These are phyloP conservation scores for Globisporangium canariense DNA, from an alignment of 352 stramenopile species.

Conservation along the genomic window DNA sequence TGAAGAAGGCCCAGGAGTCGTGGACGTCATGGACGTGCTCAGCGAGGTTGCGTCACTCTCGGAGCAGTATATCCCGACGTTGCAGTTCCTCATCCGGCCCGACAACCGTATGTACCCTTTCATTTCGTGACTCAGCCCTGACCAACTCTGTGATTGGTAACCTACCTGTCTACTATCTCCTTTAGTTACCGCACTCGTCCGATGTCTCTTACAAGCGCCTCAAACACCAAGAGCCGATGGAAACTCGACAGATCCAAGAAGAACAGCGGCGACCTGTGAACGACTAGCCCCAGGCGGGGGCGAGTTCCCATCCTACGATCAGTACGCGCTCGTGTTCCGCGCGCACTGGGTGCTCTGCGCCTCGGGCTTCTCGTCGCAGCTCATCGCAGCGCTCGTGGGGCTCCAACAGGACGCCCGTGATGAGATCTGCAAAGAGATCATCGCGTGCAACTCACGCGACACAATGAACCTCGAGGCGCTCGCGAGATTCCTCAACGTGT, in stretches of 20 bases:
- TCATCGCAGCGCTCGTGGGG: slow-evolving; percentile 57
- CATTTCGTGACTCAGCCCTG: background rate
- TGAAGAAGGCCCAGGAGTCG: slow-evolving; percentile 25
- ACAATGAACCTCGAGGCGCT: slow-evolving; percentile 67
- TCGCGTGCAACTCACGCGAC: slow-evolving; percentile 45
- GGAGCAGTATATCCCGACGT: slow-evolving; percentile 53
- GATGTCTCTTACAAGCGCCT: slow-evolving; percentile 48
- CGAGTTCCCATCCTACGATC: slow-evolving; percentile 48
- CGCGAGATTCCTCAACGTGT: slow-evolving; percentile 46
- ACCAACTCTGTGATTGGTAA: background rate
- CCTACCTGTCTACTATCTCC: background rate
- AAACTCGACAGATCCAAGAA: slow-evolving; percentile 6
- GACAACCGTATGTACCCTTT: slow-evolving; percentile 43
- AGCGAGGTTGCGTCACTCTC: slow-evolving; percentile 44
- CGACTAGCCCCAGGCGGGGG: slow-evolving; percentile 13
- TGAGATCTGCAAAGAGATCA: slow-evolving; percentile 33
- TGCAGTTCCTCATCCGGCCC: slow-evolving; percentile 58
- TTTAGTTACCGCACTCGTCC: slow-evolving; percentile 41
- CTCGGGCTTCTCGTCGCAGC: slow-evolving; percentile 53
- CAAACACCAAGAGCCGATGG: background rate
- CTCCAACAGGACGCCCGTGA: slow-evolving; percentile 26
- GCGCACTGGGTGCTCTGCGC: slow-evolving; percentile 62
- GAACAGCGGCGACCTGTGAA: slow-evolving; percentile 16
- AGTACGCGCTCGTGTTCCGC: slow-evolving; percentile 59
- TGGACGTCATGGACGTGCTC: slow-evolving; percentile 50